These are phyloP conservation scores for Funneliformis geosporum DNA, from an alignment of 192 early-diverging fungal species.

Conservation along the genomic window DNA sequence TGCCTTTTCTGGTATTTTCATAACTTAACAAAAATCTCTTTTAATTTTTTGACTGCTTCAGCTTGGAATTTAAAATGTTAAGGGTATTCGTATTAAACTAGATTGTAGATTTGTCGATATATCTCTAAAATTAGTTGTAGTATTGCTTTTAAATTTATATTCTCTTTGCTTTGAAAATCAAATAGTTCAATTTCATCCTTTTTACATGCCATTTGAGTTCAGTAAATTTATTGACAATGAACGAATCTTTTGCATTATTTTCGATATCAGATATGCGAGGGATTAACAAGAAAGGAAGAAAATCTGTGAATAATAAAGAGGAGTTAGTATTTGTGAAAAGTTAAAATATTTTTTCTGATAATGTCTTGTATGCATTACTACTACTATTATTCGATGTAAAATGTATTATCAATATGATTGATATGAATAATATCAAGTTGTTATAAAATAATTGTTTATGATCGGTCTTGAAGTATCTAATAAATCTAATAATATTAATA, in stretches of 20 bases:
- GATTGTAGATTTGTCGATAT: no score
- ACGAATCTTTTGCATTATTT: constrained; percentile 63
- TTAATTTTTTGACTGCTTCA: no score
- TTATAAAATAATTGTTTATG: constrained; percentile 63
- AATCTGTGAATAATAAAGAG: neutral
- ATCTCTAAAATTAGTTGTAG: no score
- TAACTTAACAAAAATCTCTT: no score
- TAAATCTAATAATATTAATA: constrained; percentile 87
- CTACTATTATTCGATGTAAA: neutral
- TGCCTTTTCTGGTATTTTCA: no score
- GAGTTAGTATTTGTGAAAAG: neutral
- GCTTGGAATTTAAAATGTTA: no score
- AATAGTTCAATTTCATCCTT: no score
- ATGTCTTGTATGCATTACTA: neutral
- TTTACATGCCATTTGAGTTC: constrained; percentile 80
- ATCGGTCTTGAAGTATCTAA: constrained; percentile 62
- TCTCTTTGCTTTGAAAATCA: no score
- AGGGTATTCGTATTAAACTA: no score
- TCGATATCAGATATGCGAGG: constrained; percentile 77
- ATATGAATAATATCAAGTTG: constrained; percentile 51
- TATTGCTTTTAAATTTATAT: no score
- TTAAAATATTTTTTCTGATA: neutral
- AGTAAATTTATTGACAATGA: constrained; percentile 65
- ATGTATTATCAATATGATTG: neutral
- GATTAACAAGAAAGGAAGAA: constrained; percentile 63